Base-by-base conservation (phyloP, 768 basidiomycete genomes). In the Collybiopsis confluens region DNA sequence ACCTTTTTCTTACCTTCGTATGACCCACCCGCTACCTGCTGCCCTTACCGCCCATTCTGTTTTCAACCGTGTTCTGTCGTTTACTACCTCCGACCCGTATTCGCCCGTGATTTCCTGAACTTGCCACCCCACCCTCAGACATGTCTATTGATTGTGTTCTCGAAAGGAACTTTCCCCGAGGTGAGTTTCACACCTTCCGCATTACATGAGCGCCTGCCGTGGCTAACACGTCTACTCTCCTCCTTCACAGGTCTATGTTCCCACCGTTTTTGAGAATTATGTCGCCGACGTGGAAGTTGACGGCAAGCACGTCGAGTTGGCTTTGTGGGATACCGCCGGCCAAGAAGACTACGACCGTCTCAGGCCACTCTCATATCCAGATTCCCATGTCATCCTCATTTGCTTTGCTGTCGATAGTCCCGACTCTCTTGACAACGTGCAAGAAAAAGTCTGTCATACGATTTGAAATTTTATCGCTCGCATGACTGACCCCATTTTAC, bases 281-380 rank as follows among this genome's bases (percentile, higher is more conserved):
- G 96, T 97, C 53, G 96, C 96, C 62, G 95, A 98, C 70, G 94
- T 98, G 46, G 93, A 98, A 70, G 95, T 98, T 57, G 96, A 98
- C 65, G 92, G 92, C 62, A 98, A 96, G 77, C 92, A 95, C 68
- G 95, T 98, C 63, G 97, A 99, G 73, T 80, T 99, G 64, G 96
- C 97, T 26, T 76, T 99, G 63, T 98, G 97, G 97, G 97, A 98
- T 95, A 98, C 97, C 49, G 96, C 97, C 30, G 97, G 97, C 51
- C 96, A 98, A 71, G 96, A 98, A 74, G 97, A 98, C 71, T 98
- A 98, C 71, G 97, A 98, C 73, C 91, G 96, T 64, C 91, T 99
- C 61, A 84, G 97, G 58, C 97, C 97, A 56, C 83, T 99, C 67
- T 92, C 89, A 64, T 99, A 99, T 75, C 96, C 96, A 54, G 96